phyloP scores from a whole-genome alignment of 257 asterid species.

The Nicotiana benthamiana region DNA sequence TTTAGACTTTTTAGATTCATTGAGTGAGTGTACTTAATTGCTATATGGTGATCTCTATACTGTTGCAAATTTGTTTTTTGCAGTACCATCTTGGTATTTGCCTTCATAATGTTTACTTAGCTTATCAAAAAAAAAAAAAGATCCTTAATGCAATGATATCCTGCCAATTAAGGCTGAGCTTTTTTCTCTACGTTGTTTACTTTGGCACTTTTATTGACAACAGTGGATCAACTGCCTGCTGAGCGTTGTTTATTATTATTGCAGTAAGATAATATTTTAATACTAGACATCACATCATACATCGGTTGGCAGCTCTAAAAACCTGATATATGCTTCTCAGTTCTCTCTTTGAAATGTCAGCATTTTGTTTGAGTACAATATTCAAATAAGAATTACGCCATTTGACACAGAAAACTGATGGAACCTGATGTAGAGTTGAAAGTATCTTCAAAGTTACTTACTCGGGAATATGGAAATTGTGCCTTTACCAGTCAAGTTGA shows the following conservation, averaged over 20 bases:
- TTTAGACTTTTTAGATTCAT: too few relatives aligned
- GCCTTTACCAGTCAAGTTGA: background rate
- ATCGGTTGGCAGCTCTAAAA: background rate
- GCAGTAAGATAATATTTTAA: background rate
- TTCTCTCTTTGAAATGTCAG: background rate
- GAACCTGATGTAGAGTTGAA: background rate
- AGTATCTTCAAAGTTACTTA: background rate
- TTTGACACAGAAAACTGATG: background rate
- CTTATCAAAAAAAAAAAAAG: too few relatives aligned
- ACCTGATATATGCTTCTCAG: background rate
- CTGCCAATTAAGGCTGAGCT: background rate
- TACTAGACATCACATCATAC: background rate
- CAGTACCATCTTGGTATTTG: too few relatives aligned
- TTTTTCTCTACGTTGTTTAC: background rate
- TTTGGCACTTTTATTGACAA: background rate
- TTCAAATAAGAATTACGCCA: background rate
- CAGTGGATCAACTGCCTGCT: background rate
- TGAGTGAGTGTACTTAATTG: too few relatives aligned
- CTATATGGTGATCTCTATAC: too few relatives aligned
- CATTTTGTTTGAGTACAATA: background rate
- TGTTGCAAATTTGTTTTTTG: too few relatives aligned
- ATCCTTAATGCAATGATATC: background rate
- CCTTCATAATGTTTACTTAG: too few relatives aligned
- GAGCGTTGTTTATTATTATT: background rate
- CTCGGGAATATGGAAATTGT: background rate